Percentiles rank a stretch among this genome's conserved stretches.
These are phyloP conservation scores for Paramecium pentaurelia DNA, from an alignment of 73 alveolate species.

Conservation along the genomic window DNA sequence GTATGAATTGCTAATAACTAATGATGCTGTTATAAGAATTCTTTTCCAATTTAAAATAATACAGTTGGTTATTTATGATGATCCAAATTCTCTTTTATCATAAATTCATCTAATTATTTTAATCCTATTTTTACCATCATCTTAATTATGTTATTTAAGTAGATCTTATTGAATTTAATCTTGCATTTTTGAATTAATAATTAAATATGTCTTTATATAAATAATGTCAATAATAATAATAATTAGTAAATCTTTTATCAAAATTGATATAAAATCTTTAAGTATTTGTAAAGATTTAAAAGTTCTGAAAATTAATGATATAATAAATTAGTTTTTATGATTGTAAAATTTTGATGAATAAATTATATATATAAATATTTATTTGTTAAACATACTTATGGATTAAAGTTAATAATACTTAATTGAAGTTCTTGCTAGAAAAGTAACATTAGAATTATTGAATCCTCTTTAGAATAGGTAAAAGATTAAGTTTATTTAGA, in stretches of 20 bases:
- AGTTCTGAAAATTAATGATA: neutral
- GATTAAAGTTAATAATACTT: neutral
- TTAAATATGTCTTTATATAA: too few species aligned
- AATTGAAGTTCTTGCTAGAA: neutral
- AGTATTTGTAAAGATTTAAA: too few species aligned
- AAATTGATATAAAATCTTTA: neutral
- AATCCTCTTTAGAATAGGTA: conserved; percentile 5
- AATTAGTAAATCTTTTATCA: neutral
- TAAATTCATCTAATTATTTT: too few species aligned
- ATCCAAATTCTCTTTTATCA: neutral
- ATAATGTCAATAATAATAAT: too few species aligned
- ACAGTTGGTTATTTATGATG: neutral
- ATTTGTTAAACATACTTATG: neutral
- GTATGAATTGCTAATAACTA: neutral
- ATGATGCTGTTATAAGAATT: neutral
- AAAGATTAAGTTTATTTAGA: neutral
- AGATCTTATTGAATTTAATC: neutral
- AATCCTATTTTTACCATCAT: neutral
- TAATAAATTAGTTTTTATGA: neutral
- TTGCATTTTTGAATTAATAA: neutral
- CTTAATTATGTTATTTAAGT: too few species aligned
- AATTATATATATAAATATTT: neutral
- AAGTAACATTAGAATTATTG: neutral
- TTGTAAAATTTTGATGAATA: neutral
- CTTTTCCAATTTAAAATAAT: neutral